Percentiles rank a stretch among this genome's conserved stretches.
These are phyloP conservation scores for Cystofilobasidium macerans DNA, from an alignment of 768 basidiomycete genomes.

Conservation along the genomic window DNA sequence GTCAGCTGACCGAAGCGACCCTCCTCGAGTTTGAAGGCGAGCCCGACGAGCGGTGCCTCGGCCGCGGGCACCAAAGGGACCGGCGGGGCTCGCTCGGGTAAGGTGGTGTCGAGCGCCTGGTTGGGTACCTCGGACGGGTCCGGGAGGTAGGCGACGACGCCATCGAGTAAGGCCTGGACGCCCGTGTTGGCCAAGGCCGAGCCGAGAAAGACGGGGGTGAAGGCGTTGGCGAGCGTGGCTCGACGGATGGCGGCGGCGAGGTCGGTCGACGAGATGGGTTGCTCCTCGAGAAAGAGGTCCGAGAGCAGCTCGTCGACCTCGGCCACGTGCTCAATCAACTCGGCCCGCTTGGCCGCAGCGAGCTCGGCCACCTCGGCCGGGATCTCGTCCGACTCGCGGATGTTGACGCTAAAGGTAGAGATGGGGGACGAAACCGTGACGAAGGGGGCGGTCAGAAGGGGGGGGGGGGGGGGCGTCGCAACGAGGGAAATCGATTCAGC, in stretches of 20 bases:
- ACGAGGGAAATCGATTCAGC: not conserved
- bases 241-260: conserved; percentile 78
- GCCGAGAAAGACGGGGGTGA: conserved; percentile 92
- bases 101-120: conserved; percentile 63
- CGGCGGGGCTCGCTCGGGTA: conserved; percentile 48
- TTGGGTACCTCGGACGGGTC: conserved; percentile 69
- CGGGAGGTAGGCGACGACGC: conserved; percentile 88
- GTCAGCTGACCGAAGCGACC: conserved; percentile 94
- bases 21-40: conserved; percentile 98
- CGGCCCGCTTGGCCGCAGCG: conserved; percentile 70
- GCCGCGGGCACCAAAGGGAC: conserved; percentile 72
- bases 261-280: conserved; percentile 58
- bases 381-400: conserved; percentile 77
- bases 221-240: conserved; percentile 73
- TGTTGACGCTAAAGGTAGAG: conserved; percentile 48
- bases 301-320: conserved; percentile 94
- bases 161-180: conserved; percentile 86
- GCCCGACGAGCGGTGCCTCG: conserved; percentile 63
- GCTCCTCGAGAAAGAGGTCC: conserved; percentile 78
- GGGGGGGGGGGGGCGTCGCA: not conserved
- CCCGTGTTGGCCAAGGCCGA: conserved; percentile 96
- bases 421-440: too few relatives aligned
- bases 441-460: not conserved
- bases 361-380: conserved; percentile 62
- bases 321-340: conserved; percentile 87